Percentiles rank a stretch among this genome's conserved stretches.
These are phyloP conservation scores for Fusarium buharicum DNA, from an alignment of 2,329 filamentous ascomycete genomes.

Conservation along the genomic window DNA sequence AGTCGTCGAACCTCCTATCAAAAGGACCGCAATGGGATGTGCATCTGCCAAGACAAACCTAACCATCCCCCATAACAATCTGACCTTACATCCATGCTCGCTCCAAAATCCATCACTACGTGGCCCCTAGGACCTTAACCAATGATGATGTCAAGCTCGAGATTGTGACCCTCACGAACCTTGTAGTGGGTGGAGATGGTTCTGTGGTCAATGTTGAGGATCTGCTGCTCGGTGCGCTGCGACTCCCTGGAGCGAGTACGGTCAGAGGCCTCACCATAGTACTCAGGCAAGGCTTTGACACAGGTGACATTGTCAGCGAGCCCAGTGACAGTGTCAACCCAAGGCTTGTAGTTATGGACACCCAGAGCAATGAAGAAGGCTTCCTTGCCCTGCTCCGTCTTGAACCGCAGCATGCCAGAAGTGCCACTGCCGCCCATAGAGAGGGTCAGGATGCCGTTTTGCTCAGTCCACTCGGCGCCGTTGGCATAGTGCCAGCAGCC, in stretches of 20 bases:
- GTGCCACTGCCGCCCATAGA: slow-evolving; percentile 36
- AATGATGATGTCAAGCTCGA: slow-evolving; percentile 36
- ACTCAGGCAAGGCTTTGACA: slow-evolving; percentile 35
- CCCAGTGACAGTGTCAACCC: slow-evolving; percentile 34
- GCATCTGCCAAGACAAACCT: background rate
- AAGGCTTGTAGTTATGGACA: slow-evolving; percentile 38
- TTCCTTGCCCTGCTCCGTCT: slow-evolving; percentile 35
- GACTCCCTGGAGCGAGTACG: slow-evolving; percentile 17
- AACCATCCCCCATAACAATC: background rate
- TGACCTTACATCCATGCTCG: background rate
- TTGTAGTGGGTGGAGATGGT: slow-evolving; percentile 30
- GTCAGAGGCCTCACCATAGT: slow-evolving; percentile 27
- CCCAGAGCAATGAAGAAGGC: slow-evolving; percentile 36
- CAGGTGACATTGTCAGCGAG: slow-evolving; percentile 31
- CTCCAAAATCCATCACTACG: no score
- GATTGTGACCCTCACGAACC: slow-evolving; percentile 27
- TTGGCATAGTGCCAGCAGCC: slow-evolving; percentile 39
- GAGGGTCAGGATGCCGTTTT: slow-evolving; percentile 18
- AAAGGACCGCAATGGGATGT: background rate
- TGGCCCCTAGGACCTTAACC: background rate
- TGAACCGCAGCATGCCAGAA: slow-evolving; percentile 37
- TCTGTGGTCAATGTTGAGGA: slow-evolving; percentile 32
- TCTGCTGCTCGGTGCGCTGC: slow-evolving; percentile 27
- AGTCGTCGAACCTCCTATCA: no score
- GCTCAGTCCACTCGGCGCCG: slow-evolving; percentile 25